A percentile compares a stretch with the other conserved stretches of the same genome.
Evolutionary conservation across 2,329 filamentous ascomycete genomes (phyloP).

Genomic region (Colletotrichum lini): DNA sequence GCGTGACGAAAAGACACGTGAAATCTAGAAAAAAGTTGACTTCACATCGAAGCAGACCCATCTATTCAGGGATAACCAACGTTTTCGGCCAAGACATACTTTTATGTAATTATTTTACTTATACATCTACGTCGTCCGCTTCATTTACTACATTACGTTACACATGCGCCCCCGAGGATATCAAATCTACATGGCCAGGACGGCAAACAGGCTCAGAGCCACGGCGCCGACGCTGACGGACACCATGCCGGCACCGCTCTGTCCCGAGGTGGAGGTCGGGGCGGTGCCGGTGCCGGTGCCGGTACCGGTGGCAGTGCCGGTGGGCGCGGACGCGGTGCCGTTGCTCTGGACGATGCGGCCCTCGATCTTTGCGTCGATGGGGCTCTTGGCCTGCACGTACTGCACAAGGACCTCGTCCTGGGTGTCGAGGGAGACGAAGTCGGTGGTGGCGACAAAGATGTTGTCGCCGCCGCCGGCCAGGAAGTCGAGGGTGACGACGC

Average conservation of each 20-base stretch:
- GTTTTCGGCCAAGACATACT: not conserved
- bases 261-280: constrained; percentile 12
- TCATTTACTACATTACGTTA: constrained; percentile 29
- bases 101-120: not conserved
- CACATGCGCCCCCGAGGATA: not conserved
- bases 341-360: constrained; percentile 56
- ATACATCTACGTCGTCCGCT: constrained; percentile 33
- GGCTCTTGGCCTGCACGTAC: constrained; percentile 65
- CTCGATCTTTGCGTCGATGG: constrained; percentile 65
- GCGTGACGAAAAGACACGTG: too few relatives aligned
- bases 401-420: constrained; percentile 67
- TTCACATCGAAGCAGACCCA: too few relatives aligned
- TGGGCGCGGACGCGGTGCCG: constrained; percentile 23
- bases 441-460: constrained; percentile 60
- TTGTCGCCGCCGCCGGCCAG: constrained; percentile 75
- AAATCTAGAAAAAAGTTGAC: too few relatives aligned
- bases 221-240: constrained; percentile 26
- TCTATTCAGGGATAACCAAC: not conserved
- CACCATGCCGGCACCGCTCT: constrained; percentile 20
- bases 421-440: constrained; percentile 64
- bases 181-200: not conserved
- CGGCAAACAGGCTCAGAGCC: constrained; percentile 2
- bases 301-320: constrained; percentile 15
- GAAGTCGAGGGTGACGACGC: constrained; percentile 74
- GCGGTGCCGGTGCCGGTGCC: constrained; percentile 10